A percentile compares a stretch with the other conserved stretches of the same genome.
Evolutionary conservation across 495 filamentous ascomycete species (phyloP).

Genomic region (Aspergillus kassunensis): DNA sequence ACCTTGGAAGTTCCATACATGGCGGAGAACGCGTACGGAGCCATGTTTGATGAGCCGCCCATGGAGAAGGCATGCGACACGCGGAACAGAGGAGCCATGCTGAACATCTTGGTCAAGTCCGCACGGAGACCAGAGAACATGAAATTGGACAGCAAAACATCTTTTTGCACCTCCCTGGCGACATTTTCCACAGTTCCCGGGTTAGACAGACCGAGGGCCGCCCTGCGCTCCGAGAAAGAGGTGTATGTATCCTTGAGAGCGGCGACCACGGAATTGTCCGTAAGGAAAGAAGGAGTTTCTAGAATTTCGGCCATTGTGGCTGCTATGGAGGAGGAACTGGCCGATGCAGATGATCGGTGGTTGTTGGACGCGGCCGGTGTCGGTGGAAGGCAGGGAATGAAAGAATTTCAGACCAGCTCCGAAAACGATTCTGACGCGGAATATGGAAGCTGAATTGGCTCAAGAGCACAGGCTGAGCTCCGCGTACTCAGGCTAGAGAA

Average conservation of each 20-base stretch:
- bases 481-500: conserved; percentile 5
- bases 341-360: conserved; percentile 3
- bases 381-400: conserved; percentile 17
- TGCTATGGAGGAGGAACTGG: conserved; percentile 8
- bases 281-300: conserved; percentile 62
- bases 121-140: conserved; percentile 94
- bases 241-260: conserved; percentile 72
- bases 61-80: conserved; percentile 94
- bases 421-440: conserved; percentile 15
- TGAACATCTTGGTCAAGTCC: conserved; percentile 92
- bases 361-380: conserved; percentile 9
- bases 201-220: conserved; percentile 81
- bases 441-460: conserved; percentile 6
- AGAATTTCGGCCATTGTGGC: conserved; percentile 42
- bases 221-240: conserved; percentile 80
- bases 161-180: conserved; percentile 85
- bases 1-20: conserved; percentile 91
- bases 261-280: conserved; percentile 65
- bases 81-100: conserved; percentile 90
- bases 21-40: conserved; percentile 90
- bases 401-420: conserved; percentile 36
- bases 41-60: conserved; percentile 73
- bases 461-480: conserved; percentile 11
- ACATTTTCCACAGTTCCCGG: conserved; percentile 91
- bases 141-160: conserved; percentile 89